phyloP scores from a whole-genome alignment of 345 rosid genomes.

The Moringa oleifera region DNA sequence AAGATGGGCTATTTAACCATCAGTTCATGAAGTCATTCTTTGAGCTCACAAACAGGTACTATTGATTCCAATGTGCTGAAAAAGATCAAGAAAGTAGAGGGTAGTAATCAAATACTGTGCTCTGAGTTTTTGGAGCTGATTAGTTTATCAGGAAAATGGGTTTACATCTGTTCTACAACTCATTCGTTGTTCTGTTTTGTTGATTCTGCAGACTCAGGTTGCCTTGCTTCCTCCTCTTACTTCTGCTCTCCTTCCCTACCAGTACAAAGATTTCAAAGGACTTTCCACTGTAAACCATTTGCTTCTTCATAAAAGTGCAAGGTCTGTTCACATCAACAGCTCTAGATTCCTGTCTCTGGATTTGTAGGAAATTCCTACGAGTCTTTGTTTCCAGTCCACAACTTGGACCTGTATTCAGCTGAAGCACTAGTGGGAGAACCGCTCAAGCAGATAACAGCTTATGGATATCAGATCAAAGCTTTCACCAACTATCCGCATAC shows the following conservation, averaged over 20 bases:
- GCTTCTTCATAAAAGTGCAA: slow-evolving; percentile 30
- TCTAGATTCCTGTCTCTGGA: slow-evolving; percentile 41
- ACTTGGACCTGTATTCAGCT: slow-evolving; percentile 24
- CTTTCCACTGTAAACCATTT: slow-evolving; percentile 50
- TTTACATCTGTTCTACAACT: neutral
- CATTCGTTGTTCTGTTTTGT: slow-evolving; percentile 10
- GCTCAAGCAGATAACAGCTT: slow-evolving; percentile 32
- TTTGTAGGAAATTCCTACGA: slow-evolving; percentile 28
- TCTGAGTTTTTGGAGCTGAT: no score
- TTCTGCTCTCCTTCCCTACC: slow-evolving; percentile 47
- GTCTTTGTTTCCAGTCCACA: slow-evolving; percentile 36
- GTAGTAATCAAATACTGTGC: neutral
- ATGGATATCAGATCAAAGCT: slow-evolving; percentile 47
- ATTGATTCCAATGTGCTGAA: neutral
- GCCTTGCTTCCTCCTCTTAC: slow-evolving; percentile 35
- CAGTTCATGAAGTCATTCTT: slow-evolving; percentile 29
- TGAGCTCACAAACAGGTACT: slow-evolving; percentile 50
- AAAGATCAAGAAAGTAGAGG: no score
- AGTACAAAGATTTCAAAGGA: slow-evolving; percentile 58
- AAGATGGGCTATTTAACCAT: slow-evolving; percentile 36
- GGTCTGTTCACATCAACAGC: slow-evolving; percentile 31
- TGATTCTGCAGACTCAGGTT: slow-evolving; percentile 32
- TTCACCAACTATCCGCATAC: slow-evolving; percentile 42
- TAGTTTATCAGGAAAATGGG: neutral
- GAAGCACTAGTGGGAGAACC: slow-evolving; percentile 40